Evolutionary conservation across 306 rosid species (phyloP).

Genomic region (Crataegus laevigata): DNA sequence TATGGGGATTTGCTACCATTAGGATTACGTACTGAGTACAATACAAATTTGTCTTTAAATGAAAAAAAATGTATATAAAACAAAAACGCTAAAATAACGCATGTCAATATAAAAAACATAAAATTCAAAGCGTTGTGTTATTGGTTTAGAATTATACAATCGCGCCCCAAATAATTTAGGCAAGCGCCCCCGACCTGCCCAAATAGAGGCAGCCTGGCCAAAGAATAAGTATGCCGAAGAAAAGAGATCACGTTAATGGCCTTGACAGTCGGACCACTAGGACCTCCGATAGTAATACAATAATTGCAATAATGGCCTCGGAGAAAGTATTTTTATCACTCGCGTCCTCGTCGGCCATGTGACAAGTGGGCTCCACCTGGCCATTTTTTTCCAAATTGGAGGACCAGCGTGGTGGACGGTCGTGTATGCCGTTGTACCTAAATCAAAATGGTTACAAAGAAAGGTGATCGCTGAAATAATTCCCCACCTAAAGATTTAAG

Average conservation of each 20-base stretch:
- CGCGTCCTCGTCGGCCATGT: constrained; percentile 32
- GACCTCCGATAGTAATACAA: neutral
- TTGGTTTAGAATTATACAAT: too few species aligned
- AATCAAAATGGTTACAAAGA: constrained; percentile 2
- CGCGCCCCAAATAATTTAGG: neutral
- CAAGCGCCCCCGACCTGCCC: neutral
- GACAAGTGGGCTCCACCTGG: constrained; percentile 50
- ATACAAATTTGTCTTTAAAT: too few species aligned
- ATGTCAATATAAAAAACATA: too few species aligned
- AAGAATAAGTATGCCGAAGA: neutral
- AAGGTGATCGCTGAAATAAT: constrained; percentile 29
- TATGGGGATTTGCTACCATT: too few species aligned
- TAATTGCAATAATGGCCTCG: constrained; percentile 15
- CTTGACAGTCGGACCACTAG: neutral
- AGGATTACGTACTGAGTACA: too few species aligned
- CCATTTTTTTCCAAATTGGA: neutral
- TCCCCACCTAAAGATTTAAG: constrained; percentile 1
- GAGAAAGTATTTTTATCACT: constrained; percentile 17
- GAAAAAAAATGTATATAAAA: too few species aligned
- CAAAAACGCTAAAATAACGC: too few species aligned
- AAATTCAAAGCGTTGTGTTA: too few species aligned
- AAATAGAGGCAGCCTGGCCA: neutral
- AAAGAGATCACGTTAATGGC: neutral
- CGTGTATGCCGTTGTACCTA: constrained; percentile 46
- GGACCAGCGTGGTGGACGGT: constrained; percentile 33